A percentile compares a stretch with the other conserved stretches of the same genome.
These are phyloP conservation scores for Colletotrichum scovillei DNA, from an alignment of 2,329 filamentous ascomycete species.

Conservation along the genomic window DNA sequence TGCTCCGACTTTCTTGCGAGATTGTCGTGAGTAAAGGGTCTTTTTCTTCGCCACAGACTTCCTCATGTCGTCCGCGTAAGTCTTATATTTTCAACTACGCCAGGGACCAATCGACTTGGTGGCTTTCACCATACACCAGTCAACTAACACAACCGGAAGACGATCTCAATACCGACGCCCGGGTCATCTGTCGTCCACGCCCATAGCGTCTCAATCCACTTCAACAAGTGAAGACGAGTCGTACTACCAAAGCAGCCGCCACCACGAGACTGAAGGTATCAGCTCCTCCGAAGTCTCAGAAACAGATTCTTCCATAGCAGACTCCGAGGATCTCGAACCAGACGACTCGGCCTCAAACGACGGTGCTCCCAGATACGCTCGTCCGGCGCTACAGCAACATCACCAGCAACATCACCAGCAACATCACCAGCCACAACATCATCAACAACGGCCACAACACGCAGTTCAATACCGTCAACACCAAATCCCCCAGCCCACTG, in stretches of 20 bases:
- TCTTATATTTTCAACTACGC: conserved; percentile 36
- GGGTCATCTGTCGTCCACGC: conserved; percentile 36
- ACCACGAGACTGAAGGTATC: conserved; percentile 45
- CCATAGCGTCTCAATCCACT: conserved; percentile 44
- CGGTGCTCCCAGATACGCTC: conserved; percentile 46
- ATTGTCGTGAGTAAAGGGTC: conserved; percentile 60
- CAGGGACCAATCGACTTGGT: conserved; percentile 33
- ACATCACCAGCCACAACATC: not conserved
- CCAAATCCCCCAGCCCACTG: conserved; percentile 26
- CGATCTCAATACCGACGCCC: conserved; percentile 30
- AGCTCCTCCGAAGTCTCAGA: conserved; percentile 42
- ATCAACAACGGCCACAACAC: conserved; percentile 11
- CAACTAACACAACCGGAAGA: conserved; percentile 36
- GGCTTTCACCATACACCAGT: conserved; percentile 36
- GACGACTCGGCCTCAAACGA: conserved; percentile 68
- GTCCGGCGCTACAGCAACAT: not conserved
- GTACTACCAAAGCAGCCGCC: conserved; percentile 37
- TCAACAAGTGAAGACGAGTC: conserved; percentile 54
- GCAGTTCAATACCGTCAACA: not conserved
- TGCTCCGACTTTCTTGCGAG: conserved; percentile 58
- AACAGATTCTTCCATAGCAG: conserved; percentile 47
- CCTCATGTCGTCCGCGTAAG: conserved; percentile 55
- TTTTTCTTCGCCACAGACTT: conserved; percentile 44
- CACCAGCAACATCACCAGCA: not conserved
- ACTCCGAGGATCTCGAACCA: conserved; percentile 57